phyloP scores from a whole-genome alignment of 2,329 filamentous ascomycete genomes.

The Nemania abortiva region DNA sequence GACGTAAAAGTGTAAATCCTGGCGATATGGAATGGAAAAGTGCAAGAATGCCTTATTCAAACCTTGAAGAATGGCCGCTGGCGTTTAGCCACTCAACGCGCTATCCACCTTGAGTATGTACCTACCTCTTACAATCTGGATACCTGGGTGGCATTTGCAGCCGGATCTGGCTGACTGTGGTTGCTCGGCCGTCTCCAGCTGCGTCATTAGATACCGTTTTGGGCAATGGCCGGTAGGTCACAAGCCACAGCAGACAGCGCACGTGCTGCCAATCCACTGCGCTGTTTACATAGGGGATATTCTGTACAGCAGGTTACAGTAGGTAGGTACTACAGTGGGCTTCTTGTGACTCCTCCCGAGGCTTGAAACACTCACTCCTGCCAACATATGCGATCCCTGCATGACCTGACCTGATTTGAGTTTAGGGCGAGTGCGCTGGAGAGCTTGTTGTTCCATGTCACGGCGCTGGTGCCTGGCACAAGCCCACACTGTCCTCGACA shows the following conservation, averaged over 20 bases:
- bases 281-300: background rate
- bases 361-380: slow-evolving; percentile 28
- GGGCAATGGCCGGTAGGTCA: slow-evolving; percentile 30
- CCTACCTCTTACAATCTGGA: too few species aligned
- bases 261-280: slow-evolving; percentile 29
- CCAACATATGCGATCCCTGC: slow-evolving; percentile 9
- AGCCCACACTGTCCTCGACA: background rate
- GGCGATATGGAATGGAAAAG: background rate
- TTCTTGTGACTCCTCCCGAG: background rate
- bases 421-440: slow-evolving; percentile 27
- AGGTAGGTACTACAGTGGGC: too few species aligned
- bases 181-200: slow-evolving; percentile 33
- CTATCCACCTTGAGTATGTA: too few species aligned
- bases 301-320: too few species aligned
- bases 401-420: slow-evolving; percentile 32
- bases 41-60: background rate
- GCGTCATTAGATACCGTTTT: slow-evolving; percentile 38
- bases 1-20: too few species aligned
- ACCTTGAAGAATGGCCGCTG: too few species aligned
- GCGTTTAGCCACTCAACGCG: too few species aligned
- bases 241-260: slow-evolving; percentile 33
- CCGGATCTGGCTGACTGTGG: background rate
- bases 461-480: slow-evolving; percentile 29
- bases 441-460: slow-evolving; percentile 26
- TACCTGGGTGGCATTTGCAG: background rate